A percentile compares a stretch with the other conserved stretches of the same genome.
phyloP scores from a whole-genome alignment of 192 early-diverging fungal genomes.

The Linderina pennispora region DNA sequence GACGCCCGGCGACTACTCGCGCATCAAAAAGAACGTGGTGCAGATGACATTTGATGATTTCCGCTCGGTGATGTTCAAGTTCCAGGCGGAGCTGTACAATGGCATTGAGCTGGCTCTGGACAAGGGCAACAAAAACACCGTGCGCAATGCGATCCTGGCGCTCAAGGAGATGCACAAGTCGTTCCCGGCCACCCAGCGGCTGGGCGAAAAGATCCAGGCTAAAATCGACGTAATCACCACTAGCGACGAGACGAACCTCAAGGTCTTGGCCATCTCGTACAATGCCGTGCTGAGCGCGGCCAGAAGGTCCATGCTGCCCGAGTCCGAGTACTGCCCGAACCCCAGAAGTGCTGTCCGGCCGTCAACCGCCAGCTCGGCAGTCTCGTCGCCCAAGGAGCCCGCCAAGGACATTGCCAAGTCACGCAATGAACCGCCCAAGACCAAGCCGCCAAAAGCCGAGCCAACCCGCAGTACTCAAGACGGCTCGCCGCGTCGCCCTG shows the following conservation, averaged over 20 bases:
- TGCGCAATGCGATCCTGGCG: conserved; percentile 39
- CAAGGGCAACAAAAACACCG: conserved; percentile 30
- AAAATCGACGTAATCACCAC: conserved; percentile 32
- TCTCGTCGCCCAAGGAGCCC: background rate
- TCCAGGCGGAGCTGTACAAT: conserved; percentile 34
- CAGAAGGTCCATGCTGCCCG: conserved; percentile 34
- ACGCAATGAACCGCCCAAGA: too few relatives aligned
- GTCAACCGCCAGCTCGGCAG: background rate
- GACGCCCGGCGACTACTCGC: conserved; percentile 25
- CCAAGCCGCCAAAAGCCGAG: too few relatives aligned
- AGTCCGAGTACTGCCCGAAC: conserved; percentile 28
- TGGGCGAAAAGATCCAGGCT: conserved; percentile 24
- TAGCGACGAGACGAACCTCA: conserved; percentile 13
- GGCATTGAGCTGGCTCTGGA: conserved; percentile 21
- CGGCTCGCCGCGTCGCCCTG: too few relatives aligned
- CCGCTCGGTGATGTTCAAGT: conserved; percentile 41
- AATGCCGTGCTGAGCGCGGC: conserved; percentile 21
- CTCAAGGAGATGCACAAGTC: conserved; percentile 36
- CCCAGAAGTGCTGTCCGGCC: too few relatives aligned
- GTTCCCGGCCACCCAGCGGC: conserved; percentile 32
- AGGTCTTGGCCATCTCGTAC: conserved; percentile 40
- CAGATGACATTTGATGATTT: conserved; percentile 41
- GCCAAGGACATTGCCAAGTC: too few relatives aligned
- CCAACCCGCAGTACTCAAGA: conserved; percentile 5
- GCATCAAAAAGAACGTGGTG: conserved; percentile 15